A percentile compares a stretch with the other conserved stretches of the same genome.
phyloP scores from a whole-genome alignment of 371 early-diverging fungal genomes.

The Lichtheimia ornata region DNA sequence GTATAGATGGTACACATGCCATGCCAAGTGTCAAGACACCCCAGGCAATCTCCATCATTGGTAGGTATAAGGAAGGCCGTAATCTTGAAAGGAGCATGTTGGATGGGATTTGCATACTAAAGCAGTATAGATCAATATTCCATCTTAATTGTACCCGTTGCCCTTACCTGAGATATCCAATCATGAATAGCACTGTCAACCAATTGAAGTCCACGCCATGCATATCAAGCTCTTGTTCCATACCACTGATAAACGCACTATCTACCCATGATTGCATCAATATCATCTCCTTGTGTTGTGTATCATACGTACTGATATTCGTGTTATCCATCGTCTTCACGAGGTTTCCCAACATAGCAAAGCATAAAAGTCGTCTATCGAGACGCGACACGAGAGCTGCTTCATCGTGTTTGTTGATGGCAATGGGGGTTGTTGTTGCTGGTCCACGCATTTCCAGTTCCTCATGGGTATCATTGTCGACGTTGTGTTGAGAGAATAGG shows the following conservation, averaged over 20 bases:
- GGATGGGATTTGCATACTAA: constrained; percentile 62
- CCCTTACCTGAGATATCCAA: constrained; percentile 44
- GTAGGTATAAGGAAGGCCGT: constrained; percentile 56
- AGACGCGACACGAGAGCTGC: constrained; percentile 28
- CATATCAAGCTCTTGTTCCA: constrained; percentile 49
- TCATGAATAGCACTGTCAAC: constrained; percentile 44
- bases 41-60: constrained; percentile 55
- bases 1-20: constrained; percentile 58
- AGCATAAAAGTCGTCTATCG: constrained; percentile 36
- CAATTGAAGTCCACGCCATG: constrained; percentile 46
- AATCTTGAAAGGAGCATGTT: constrained; percentile 58
- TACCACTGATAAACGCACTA: constrained; percentile 53
- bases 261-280: constrained; percentile 13
- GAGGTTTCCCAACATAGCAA: constrained; percentile 50
- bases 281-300: neutral
- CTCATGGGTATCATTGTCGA: no score
- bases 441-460: no score
- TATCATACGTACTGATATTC: constrained; percentile 30
- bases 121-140: neutral
- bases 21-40: constrained; percentile 56
- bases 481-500: no score
- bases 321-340: constrained; percentile 45
- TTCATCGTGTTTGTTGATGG: constrained; percentile 19
- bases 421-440: no score
- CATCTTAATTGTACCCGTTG: no score